Percentiles rank a stretch among this genome's conserved stretches.
Evolutionary conservation across 2,329 filamentous ascomycete genomes (phyloP).

Genomic region (Sporothrix euskadiensis): DNA sequence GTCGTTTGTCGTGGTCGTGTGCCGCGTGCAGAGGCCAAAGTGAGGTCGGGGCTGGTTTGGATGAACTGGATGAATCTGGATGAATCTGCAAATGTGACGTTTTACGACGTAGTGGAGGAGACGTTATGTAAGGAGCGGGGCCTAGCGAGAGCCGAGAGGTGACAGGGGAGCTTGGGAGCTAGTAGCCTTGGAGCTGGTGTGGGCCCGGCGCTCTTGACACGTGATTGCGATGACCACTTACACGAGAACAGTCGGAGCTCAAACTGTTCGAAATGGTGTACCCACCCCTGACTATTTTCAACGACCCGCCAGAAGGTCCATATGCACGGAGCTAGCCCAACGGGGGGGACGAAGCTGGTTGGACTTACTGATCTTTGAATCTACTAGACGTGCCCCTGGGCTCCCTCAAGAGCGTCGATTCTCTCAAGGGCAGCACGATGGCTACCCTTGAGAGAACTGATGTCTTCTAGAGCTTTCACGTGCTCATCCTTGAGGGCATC

Average conservation of each 20-base stretch:
- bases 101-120: neutral
- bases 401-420: neutral
- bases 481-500: no score
- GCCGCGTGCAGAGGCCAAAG: neutral
- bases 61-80: no score
- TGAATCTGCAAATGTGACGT: neutral
- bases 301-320: no score
- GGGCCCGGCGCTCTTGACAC: neutral
- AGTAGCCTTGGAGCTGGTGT: neutral
- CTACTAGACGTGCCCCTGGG: neutral
- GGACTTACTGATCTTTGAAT: neutral
- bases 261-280: no score
- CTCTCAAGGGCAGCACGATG: neutral
- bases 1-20: neutral
- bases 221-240: neutral
- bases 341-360: neutral
- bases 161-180: neutral
- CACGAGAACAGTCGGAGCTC: neutral
- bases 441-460: no score
- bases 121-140: neutral
- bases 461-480: no score
- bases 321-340: neutral
- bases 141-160: neutral
- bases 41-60: no score
- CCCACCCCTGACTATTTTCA: neutral